These are phyloP conservation scores for Zygotorulaspora florentina DNA, from an alignment of 805 yeast species.

Conservation along the genomic window DNA sequence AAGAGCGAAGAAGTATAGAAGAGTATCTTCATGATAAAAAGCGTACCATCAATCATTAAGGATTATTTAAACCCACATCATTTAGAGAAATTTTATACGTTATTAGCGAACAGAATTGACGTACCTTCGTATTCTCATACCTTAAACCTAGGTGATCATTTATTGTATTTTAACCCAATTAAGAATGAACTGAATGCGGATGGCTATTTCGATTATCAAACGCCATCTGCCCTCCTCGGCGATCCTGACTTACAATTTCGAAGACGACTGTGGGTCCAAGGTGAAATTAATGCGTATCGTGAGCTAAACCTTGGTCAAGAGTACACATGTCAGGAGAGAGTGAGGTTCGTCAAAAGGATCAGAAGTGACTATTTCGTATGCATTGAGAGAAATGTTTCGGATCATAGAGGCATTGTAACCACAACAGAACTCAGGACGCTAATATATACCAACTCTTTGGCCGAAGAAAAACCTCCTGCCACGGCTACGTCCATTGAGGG, in stretches of 20 bases:
- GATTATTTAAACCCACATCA: conserved; percentile 9
- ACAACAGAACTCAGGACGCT: conserved; percentile 53
- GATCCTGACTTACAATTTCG: conserved; percentile 34
- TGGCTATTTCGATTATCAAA: conserved; percentile 78
- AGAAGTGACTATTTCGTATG: conserved; percentile 47
- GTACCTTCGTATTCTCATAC: conserved; percentile 9
- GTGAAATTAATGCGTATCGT: conserved; percentile 46
- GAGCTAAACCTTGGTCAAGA: conserved; percentile 37
- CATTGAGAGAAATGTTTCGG: conserved; percentile 47
- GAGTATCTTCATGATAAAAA: background rate
- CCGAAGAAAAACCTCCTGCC: background rate
- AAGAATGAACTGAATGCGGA: conserved; percentile 51
- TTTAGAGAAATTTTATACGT: conserved; percentile 4
- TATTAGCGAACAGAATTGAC: conserved; percentile 8
- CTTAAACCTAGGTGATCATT: conserved; percentile 52
- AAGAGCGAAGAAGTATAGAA: background rate
- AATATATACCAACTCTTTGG: conserved; percentile 50
- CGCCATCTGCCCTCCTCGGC: conserved; percentile 42
- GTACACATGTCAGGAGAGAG: conserved; percentile 50
- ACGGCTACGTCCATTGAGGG: background rate
- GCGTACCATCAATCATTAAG: conserved; percentile 3
- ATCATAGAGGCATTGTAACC: background rate
- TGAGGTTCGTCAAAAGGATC: conserved; percentile 40
- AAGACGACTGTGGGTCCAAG: conserved; percentile 79
- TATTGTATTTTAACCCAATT: conserved; percentile 62